Evolutionary conservation across 2,329 filamentous ascomycete species (phyloP).

Genomic region (Colletotrichum brevisporum): DNA sequence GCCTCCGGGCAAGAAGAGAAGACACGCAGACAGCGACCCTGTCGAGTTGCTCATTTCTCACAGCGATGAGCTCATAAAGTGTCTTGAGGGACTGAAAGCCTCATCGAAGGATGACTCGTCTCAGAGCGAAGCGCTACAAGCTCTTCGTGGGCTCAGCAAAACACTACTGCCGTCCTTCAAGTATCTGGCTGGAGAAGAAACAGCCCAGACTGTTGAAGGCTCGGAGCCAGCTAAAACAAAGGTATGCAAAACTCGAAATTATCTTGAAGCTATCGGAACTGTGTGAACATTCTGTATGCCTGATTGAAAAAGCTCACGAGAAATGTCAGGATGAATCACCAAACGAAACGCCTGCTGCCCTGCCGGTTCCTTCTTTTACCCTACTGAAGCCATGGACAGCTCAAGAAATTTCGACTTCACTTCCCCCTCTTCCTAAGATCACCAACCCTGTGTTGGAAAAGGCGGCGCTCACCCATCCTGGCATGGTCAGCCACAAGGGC

Average conservation of each 20-base stretch:
- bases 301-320: background rate
- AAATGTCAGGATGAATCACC: background rate
- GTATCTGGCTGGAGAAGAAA: constrained; percentile 31
- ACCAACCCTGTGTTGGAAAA: constrained; percentile 70
- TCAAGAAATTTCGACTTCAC: constrained; percentile 60
- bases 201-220: background rate
- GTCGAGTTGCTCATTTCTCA: constrained; percentile 50
- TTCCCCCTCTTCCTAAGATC: constrained; percentile 74
- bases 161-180: constrained; percentile 48
- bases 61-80: constrained; percentile 56
- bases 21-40: constrained; percentile 41
- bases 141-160: constrained; percentile 42
- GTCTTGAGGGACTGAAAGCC: constrained; percentile 53
- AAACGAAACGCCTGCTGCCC: background rate
- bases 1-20: constrained; percentile 44
- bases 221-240: background rate
- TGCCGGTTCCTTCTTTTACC: constrained; percentile 35
- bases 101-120: constrained; percentile 11
- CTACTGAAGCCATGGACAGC: constrained; percentile 63
- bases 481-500: constrained; percentile 53
- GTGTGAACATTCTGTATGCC: too few species aligned
- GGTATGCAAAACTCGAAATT: background rate
- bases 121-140: constrained; percentile 11
- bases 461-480: constrained; percentile 78
- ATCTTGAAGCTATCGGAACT: too few species aligned